A percentile compares a stretch with the other conserved stretches of the same genome.
Evolutionary conservation across 345 rosid species (phyloP).

Genomic region (Lepidium aucheri): DNA sequence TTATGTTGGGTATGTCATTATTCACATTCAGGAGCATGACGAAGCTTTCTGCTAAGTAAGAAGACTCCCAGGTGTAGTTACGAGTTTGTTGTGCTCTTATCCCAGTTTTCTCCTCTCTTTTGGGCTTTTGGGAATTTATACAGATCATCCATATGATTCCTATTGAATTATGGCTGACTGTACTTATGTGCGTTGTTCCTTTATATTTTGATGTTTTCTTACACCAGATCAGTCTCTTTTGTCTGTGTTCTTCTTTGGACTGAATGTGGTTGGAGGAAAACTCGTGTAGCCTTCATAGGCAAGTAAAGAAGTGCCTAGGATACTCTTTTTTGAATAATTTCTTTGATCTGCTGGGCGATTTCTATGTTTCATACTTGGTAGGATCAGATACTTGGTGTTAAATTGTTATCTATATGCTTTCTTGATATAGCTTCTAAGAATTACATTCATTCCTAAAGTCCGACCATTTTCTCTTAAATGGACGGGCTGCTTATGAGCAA

Average conservation of each 20-base stretch:
- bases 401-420: constrained; percentile 3
- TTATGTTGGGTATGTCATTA: constrained; percentile 69
- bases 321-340: background rate
- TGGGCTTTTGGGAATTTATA: constrained; percentile 35
- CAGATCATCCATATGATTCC: constrained; percentile 23
- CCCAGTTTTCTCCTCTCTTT: constrained; percentile 16
- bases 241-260: background rate
- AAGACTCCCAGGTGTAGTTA: constrained; percentile 75
- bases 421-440: background rate
- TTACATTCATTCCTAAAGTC: background rate
- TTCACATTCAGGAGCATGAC: constrained; percentile 66
- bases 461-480: constrained; percentile 4
- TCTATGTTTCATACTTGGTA: background rate
- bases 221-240: background rate
- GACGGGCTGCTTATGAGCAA: background rate
- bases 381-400: constrained; percentile 8
- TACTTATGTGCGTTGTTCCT: background rate
- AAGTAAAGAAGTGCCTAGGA: constrained; percentile 5
- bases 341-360: background rate
- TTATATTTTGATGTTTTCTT: background rate
- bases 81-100: constrained; percentile 50
- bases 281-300: constrained; percentile 1
- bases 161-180: background rate
- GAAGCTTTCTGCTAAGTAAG: constrained; percentile 80
- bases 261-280: constrained; percentile 7